These are phyloP conservation scores for Puccinia sorghi DNA, from an alignment of 1,284 basidiomycete genomes.

Conservation along the genomic window DNA sequence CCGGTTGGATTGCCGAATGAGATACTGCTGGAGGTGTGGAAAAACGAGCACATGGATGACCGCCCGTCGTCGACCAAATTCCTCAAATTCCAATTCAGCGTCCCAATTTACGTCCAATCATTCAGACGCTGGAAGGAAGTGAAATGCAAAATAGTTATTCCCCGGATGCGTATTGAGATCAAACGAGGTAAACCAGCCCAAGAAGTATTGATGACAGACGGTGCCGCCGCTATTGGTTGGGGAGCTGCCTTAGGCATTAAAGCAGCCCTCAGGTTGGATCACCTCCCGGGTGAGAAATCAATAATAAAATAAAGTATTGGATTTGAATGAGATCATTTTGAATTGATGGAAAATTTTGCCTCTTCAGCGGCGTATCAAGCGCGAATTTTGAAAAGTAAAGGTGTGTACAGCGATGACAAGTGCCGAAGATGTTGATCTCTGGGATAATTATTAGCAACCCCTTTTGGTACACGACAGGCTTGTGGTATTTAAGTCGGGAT, in stretches of 20 bases:
- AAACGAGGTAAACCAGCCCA: not conserved
- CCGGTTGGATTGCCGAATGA: constrained; percentile 6
- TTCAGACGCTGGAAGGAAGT: not conserved
- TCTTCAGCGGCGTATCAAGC: constrained; percentile 43
- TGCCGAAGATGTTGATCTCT: not conserved
- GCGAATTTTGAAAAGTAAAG: constrained; percentile 44
- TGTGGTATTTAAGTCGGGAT: constrained; percentile 38
- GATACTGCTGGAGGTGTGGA: constrained; percentile 5
- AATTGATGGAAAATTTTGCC: not conserved
- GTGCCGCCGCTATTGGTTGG: constrained; percentile 42
- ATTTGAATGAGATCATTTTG: not conserved
- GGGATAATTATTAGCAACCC: no score
- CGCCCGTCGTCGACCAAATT: not conserved
- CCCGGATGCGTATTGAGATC: not conserved
- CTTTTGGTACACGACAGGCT: not conserved
- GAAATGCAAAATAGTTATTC: not conserved
- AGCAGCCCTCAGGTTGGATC: not conserved
- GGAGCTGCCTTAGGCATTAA: constrained; percentile 35
- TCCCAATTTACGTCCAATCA: not conserved
- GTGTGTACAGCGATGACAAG: not conserved
- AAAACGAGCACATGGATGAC: not conserved
- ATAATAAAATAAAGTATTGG: not conserved
- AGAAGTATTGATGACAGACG: constrained; percentile 45
- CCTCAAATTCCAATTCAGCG: constrained; percentile 10
- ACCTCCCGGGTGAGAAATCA: constrained; percentile 25